Evolutionary conservation across 2,329 filamentous ascomycete genomes (phyloP), one percentile per base, ranked within the genome.

Genomic region (Coniella vitis): DNA sequence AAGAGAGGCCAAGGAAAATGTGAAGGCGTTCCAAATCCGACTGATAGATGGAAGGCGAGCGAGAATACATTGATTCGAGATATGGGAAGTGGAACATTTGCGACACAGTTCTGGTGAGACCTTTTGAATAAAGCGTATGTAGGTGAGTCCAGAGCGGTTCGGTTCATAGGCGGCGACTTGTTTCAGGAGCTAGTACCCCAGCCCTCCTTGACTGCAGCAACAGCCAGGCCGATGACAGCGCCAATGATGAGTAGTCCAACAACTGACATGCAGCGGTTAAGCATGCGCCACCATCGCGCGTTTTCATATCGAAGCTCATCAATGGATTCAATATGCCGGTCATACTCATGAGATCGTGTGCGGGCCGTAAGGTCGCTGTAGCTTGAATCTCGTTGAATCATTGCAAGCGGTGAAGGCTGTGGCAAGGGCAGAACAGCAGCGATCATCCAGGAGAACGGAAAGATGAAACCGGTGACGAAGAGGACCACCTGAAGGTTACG

Each of bases 391-490:
- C 59, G 64, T 59, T 83, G 73, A 35, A 73, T 68, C 64, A 80
- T 77, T 16, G 75, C 68, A 1, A 66, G 58, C 17, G 71, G 66
- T 8, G 81, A 76, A 47, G 75, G 74, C 1, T 70, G 69, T 9
- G 86, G 86, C 7, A 94, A 66, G 1, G 87, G 86, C 12, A 93
- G 70, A 47, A 90, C 74, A 1, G 87, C 79, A 2, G 84, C 89
- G 54, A 89, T 72, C 69, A 91, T 86, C 88, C 88, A 94, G 48
- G 84, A 85, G 53, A 89, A 75, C 5, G 87, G 89, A 60, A 89
- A 80, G 40, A 91, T 69, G 60, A 94, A 94, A 20, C 89, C 89
- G 40, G 84, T 37, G 48, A 83, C 79, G 66, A 94, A 94, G 42
- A 87, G 70, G 45, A 85, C 70, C 25, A 91, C 76, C 64, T 94